Percentiles rank a stretch among this genome's conserved stretches.
Evolutionary conservation across 75 land plant species (phyloP).

Genomic region (Pinus albicaulis): DNA sequence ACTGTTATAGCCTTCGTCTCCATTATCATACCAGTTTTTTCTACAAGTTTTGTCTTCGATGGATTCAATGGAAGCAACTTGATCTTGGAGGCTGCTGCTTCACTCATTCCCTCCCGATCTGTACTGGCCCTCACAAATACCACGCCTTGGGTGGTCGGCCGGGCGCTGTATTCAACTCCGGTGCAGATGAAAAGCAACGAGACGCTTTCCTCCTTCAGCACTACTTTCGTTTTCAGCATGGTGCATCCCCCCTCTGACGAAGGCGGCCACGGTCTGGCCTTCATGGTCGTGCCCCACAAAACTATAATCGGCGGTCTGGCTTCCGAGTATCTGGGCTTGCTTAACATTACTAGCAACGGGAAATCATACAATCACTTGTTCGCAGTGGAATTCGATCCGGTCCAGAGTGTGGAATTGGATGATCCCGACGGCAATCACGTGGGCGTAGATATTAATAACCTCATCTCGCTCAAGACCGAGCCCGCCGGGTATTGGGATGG

Average conservation of each 20-base stretch:
- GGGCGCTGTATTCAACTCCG: background rate
- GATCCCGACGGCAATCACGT: slow-evolving; percentile 50
- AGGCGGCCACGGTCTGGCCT: slow-evolving; percentile 38
- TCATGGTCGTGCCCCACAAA: slow-evolving; percentile 24
- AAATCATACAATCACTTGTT: slow-evolving; percentile 33
- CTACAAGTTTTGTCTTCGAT: too few relatives aligned
- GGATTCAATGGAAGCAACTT: too few relatives aligned
- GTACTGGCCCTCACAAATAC: background rate
- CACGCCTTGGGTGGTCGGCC: background rate
- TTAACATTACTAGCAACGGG: slow-evolving; percentile 38
- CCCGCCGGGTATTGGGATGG: slow-evolving; percentile 14
- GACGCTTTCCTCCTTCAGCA: background rate
- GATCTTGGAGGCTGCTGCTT: too few relatives aligned
- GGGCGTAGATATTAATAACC: slow-evolving; percentile 54
- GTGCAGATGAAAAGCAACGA: background rate
- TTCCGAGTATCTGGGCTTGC: slow-evolving; percentile 46
- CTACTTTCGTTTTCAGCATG: slow-evolving; percentile 1
- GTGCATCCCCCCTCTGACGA: background rate
- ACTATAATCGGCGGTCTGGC: slow-evolving; percentile 13
- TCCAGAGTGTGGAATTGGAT: slow-evolving; percentile 19
- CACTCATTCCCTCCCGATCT: too few relatives aligned
- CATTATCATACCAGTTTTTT: too few relatives aligned
- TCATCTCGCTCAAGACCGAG: slow-evolving; percentile 22
- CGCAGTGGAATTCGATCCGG: slow-evolving; percentile 64
- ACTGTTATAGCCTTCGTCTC: too few relatives aligned